Percentiles rank a stretch among this genome's conserved stretches.
Conservation (phyloP, 1,139 yeast genomes). For the Blastobotrys serpentis region DNA sequence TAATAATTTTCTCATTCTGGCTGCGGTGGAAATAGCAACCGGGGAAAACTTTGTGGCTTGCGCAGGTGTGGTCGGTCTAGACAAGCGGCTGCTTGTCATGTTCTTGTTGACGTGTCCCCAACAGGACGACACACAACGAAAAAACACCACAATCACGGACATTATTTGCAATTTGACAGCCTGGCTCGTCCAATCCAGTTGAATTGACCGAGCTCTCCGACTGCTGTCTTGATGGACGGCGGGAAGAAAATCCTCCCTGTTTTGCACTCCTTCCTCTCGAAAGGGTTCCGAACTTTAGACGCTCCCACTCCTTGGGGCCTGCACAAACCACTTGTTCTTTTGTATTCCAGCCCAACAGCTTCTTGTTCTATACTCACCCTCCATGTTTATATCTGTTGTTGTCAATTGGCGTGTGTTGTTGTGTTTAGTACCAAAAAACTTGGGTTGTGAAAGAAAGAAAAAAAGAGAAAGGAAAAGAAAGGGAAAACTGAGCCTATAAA, state of each 20-base stretch:
- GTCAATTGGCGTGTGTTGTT: constrained; percentile 8
- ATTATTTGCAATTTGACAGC: neutral
- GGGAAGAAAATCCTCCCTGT: neutral
- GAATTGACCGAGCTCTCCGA: no score
- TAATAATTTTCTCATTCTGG: neutral
- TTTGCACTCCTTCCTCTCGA: no score
- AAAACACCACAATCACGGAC: neutral
- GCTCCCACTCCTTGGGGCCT: no score
- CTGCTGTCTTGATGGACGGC: no score
- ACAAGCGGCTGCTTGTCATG: neutral
- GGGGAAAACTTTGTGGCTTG: no score
- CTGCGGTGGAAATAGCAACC: no score
- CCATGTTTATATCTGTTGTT: constrained; percentile 23
- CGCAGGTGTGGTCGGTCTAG: no score
- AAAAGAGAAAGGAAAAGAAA: constrained; percentile 21
- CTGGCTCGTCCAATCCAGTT: neutral
- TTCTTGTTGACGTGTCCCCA: constrained; percentile 3
- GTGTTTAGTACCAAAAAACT: constrained; percentile 22
- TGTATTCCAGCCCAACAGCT: no score
- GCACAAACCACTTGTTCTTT: no score
- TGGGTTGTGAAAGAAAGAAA: constrained; percentile 21
- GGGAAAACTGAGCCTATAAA: constrained; percentile 12
- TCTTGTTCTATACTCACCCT: constrained; percentile 26
- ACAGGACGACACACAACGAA: constrained; percentile 7
- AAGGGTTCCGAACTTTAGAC: no score